Conservation (phyloP, 192 early-diverging fungal species). For the Dissophora ornata region DNA sequence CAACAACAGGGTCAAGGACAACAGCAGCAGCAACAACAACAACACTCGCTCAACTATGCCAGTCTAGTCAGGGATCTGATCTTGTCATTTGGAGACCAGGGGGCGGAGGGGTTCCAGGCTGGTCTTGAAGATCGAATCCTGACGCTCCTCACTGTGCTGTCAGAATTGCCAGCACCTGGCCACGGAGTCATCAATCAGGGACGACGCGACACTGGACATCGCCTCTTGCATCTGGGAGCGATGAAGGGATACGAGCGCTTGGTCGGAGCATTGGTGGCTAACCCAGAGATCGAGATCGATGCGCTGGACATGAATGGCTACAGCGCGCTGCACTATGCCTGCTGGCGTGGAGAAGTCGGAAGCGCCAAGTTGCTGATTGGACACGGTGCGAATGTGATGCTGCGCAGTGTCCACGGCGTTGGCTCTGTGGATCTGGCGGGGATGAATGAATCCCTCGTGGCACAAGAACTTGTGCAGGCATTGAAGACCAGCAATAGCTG, state of each 20-base stretch:
- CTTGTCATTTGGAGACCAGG: slow-evolving; percentile 58
- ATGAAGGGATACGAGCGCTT: slow-evolving; percentile 69
- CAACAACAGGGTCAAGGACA: slow-evolving; percentile 19
- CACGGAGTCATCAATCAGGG: slow-evolving; percentile 33
- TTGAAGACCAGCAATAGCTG: slow-evolving; percentile 46
- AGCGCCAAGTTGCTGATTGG: slow-evolving; percentile 67
- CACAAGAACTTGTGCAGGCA: slow-evolving; percentile 14
- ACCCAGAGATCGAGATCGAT: slow-evolving; percentile 60
- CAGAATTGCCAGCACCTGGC: slow-evolving; percentile 28
- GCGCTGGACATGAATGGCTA: slow-evolving; percentile 70
- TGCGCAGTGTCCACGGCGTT: slow-evolving; percentile 37
- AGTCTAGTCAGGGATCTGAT: slow-evolving; percentile 37
- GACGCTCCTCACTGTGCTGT: slow-evolving; percentile 35
- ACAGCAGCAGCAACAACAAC: slow-evolving; percentile 42
- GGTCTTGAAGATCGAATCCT: slow-evolving; percentile 53
- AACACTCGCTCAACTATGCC: slow-evolving; percentile 24
- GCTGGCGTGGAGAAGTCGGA: slow-evolving; percentile 60
- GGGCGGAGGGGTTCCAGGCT: slow-evolving; percentile 56
- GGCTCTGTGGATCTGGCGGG: slow-evolving; percentile 37
- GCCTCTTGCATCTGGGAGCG: slow-evolving; percentile 72
- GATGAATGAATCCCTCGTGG: slow-evolving; percentile 5
- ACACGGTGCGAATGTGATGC: slow-evolving; percentile 36
- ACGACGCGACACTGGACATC: slow-evolving; percentile 60
- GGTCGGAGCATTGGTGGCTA: slow-evolving; percentile 50
- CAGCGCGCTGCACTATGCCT: slow-evolving; percentile 78